phyloP scores from a whole-genome alignment of 768 basidiomycete species.

The Tremella yokohamensis region DNA sequence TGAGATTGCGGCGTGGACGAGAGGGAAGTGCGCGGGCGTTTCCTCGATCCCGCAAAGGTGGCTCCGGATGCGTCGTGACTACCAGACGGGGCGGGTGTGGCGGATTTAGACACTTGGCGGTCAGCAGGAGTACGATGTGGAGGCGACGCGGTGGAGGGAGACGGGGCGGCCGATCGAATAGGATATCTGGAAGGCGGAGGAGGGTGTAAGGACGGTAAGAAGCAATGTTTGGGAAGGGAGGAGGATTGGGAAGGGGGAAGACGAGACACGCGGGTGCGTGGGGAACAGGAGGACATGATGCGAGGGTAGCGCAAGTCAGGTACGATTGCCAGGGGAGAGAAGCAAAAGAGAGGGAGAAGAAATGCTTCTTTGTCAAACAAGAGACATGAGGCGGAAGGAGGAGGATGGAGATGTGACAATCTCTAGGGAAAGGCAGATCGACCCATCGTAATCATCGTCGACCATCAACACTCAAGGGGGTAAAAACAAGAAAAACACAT shows the following conservation, averaged over 20 bases:
- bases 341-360: not conserved
- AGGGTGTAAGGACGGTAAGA: not conserved
- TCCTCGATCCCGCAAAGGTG: not conserved
- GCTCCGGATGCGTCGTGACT: too few species aligned
- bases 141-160: not conserved
- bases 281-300: not conserved
- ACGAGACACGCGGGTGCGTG: not conserved
- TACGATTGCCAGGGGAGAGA: not conserved
- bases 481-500: too few species aligned
- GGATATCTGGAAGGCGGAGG: not conserved
- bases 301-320: too few species aligned
- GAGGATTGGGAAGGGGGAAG: not conserved
- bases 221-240: not conserved
- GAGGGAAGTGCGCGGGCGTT: not conserved
- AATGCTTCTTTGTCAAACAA: not conserved
- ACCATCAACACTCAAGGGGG: too few species aligned
- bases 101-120: not conserved
- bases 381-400: too few species aligned
- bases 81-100: too few species aligned
- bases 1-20: constrained; percentile 5
- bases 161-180: not conserved
- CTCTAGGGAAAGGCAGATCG: too few species aligned
- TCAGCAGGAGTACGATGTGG: not conserved
- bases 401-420: too few species aligned
- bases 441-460: too few species aligned